phyloP scores from a whole-genome alignment of 352 stramenopile genomes.

The Plasmopara viticola region DNA sequence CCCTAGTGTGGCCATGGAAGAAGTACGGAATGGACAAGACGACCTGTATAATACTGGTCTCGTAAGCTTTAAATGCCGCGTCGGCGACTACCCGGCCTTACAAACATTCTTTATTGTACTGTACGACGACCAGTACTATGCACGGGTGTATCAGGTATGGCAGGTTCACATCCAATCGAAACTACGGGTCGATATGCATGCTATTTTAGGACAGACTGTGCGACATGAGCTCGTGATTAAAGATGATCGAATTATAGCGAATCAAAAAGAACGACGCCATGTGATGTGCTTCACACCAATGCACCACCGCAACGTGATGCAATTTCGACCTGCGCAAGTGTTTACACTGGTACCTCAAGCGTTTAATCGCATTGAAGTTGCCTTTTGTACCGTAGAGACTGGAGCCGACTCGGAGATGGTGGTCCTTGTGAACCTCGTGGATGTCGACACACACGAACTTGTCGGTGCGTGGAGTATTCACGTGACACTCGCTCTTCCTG shows the following conservation, averaged over 20 bases:
- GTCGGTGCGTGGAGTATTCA: conserved; percentile 86
- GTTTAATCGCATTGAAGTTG: conserved; percentile 87
- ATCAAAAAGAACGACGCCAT: conserved; percentile 11
- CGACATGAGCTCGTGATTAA: conserved; percentile 87
- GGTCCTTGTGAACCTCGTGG: conserved; percentile 84
- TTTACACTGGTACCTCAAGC: conserved; percentile 87
- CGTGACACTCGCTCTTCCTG: conserved; percentile 60
- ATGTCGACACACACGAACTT: conserved; percentile 86
- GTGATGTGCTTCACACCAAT: conserved; percentile 52
- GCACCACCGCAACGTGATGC: conserved; percentile 33
- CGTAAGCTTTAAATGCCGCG: conserved; percentile 78
- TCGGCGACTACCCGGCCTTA: conserved; percentile 74
- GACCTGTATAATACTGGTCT: conserved; percentile 11
- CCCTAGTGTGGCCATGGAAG: conserved; percentile 53
- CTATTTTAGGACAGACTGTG: conserved; percentile 76
- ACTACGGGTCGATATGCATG: conserved; percentile 82
- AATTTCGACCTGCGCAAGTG: conserved; percentile 70
- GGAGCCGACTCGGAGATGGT: conserved; percentile 14
- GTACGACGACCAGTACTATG: conserved; percentile 85
- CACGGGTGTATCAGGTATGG: conserved; percentile 76
- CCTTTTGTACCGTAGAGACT: conserved; percentile 59
- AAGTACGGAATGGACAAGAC: conserved; percentile 16
- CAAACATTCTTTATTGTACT: conserved; percentile 89
- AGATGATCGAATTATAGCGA: conserved; percentile 47
- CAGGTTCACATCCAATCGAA: conserved; percentile 71